Conservation (phyloP, 208 protist genomes). For the Phytomonas francai region DNA sequence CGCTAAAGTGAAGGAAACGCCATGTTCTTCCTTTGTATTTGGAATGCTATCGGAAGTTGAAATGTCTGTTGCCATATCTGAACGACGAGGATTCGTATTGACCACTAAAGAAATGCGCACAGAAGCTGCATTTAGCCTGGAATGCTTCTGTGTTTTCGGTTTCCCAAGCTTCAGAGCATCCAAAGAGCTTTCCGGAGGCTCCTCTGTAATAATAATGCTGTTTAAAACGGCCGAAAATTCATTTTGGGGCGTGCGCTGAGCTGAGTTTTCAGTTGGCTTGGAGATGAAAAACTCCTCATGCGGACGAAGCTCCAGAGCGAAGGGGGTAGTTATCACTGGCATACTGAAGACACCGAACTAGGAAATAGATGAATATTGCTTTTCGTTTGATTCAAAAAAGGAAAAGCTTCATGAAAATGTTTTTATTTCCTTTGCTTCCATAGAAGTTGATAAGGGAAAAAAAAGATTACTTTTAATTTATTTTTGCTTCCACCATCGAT, state of each 20-base stretch:
- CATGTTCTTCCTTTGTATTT: neutral
- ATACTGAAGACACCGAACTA: conserved; percentile 12
- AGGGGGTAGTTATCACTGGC: conserved; percentile 39
- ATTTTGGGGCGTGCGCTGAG: conserved; percentile 15
- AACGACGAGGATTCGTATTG: neutral
- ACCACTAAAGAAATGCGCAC: neutral
- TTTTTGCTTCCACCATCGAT: neutral
- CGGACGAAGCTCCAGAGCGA: conserved; percentile 32
- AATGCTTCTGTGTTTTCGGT: neutral
- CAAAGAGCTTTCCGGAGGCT: neutral
- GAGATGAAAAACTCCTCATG: conserved; percentile 32
- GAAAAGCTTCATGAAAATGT: neutral
- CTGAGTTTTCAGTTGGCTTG: neutral
- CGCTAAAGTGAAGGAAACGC: neutral
- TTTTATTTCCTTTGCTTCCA: neutral
- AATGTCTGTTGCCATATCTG: neutral
- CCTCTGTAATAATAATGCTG: conserved; percentile 28
- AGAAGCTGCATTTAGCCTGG: neutral
- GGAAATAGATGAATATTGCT: neutral
- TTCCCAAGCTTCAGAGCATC: neutral
- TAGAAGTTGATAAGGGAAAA: neutral
- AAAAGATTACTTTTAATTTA: neutral
- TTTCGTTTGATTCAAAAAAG: neutral
- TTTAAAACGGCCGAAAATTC: conserved; percentile 27
- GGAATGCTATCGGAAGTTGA: neutral